Evolutionary conservation across 2,329 filamentous ascomycete genomes (phyloP).

Genomic region (Colletotrichum orbiculare): DNA sequence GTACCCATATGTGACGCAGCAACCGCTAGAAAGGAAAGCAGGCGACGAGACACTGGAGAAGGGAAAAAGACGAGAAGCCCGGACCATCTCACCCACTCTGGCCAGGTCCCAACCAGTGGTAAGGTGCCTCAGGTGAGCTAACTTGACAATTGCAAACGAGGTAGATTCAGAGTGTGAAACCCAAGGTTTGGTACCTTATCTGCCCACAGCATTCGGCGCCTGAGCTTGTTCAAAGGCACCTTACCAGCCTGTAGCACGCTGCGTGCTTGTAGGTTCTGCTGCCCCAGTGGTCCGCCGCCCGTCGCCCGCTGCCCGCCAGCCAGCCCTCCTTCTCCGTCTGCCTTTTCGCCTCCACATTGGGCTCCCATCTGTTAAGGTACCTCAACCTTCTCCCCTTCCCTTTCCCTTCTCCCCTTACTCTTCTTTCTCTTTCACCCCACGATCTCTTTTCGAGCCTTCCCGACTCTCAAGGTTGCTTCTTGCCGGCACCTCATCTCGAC

Average conservation of each 20-base stretch:
- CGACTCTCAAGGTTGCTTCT: constrained; percentile 29
- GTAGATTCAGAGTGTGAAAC: no score
- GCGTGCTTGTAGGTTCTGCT: background rate
- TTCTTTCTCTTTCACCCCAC: constrained; percentile 35
- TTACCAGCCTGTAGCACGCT: background rate
- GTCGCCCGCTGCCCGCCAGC: constrained; percentile 4
- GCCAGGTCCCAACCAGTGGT: no score
- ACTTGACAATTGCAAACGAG: no score
- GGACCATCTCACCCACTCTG: no score
- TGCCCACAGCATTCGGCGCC: background rate
- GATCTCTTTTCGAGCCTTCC: constrained; percentile 32
- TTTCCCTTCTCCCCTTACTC: constrained; percentile 5
- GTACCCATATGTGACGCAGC: background rate
- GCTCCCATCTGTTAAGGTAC: constrained; percentile 37
- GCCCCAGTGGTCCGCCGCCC: constrained; percentile 32
- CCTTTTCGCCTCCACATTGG: constrained; percentile 37
- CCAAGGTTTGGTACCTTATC: background rate
- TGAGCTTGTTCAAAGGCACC: background rate
- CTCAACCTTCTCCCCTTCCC: constrained; percentile 26
- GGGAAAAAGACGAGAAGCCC: no score
- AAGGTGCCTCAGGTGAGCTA: no score
- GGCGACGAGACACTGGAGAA: no score
- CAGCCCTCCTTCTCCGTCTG: constrained; percentile 13
- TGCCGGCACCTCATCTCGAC: constrained; percentile 21
- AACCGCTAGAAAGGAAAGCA: no score